phyloP scores from a whole-genome alignment of 345 rosid species.

The Draba incana region DNA sequence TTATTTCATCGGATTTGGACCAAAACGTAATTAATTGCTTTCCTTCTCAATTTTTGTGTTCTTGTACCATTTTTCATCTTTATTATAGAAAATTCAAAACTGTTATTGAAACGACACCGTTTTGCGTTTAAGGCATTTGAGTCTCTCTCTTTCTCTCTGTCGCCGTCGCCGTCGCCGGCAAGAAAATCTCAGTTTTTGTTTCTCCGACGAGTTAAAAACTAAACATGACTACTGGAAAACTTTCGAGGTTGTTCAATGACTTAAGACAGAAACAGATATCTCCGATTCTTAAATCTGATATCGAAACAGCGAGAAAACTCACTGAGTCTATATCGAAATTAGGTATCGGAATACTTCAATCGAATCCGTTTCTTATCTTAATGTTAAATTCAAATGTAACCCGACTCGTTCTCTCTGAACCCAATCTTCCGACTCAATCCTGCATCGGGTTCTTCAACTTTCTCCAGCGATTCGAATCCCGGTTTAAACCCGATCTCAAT shows the following conservation, averaged over 20 bases:
- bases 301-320: constrained; percentile 12
- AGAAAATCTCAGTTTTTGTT: background rate
- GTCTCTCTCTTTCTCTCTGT: background rate
- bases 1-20: background rate
- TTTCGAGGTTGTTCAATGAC: background rate
- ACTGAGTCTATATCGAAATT: constrained; percentile 11
- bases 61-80: background rate
- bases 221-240: background rate
- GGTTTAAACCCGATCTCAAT: constrained; percentile 46
- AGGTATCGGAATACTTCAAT: constrained; percentile 45
- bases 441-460: constrained; percentile 56
- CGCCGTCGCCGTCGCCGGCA: constrained; percentile 29
- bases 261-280: constrained; percentile 8
- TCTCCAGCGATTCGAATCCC: constrained; percentile 42
- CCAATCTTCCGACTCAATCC: constrained; percentile 48
- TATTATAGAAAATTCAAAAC: background rate
- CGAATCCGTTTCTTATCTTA: constrained; percentile 40
- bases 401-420: constrained; percentile 52
- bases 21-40: background rate
- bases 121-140: background rate
- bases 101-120: constrained; percentile 1
- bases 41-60: background rate
- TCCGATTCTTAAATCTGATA: background rate
- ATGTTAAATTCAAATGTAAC: constrained; percentile 43
- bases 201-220: background rate